Percentiles rank a stretch among this genome's conserved stretches.
phyloP scores from a whole-genome alignment of 1,139 yeast genomes.

The Candida tetrigidarum region DNA sequence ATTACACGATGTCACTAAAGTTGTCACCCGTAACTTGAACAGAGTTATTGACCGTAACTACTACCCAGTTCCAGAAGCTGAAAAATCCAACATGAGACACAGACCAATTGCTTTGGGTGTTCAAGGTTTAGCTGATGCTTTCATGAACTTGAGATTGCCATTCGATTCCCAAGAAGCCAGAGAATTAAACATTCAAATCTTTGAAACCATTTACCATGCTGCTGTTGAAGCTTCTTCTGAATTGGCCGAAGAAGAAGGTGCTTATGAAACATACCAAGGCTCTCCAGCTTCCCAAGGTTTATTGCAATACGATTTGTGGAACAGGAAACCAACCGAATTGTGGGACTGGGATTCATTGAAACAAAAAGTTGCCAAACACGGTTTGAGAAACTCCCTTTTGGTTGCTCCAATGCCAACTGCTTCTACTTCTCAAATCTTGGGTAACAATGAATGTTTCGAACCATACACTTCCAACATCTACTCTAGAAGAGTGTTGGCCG shows the following conservation, averaged over 20 bases:
- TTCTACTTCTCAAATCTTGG: slow-evolving; percentile 63
- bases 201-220: slow-evolving; percentile 64
- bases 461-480: slow-evolving; percentile 64
- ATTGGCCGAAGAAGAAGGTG: slow-evolving; percentile 52
- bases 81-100: slow-evolving; percentile 54
- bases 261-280: slow-evolving; percentile 53
- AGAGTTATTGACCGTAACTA: slow-evolving; percentile 58
- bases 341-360: slow-evolving; percentile 62
- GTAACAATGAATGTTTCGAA: slow-evolving; percentile 65
- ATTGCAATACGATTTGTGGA: slow-evolving; percentile 62
- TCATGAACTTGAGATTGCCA: slow-evolving; percentile 58
- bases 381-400: slow-evolving; percentile 60
- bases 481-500: slow-evolving; percentile 62
- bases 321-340: slow-evolving; percentile 58
- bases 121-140: slow-evolving; percentile 65
- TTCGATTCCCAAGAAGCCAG: slow-evolving; percentile 62
- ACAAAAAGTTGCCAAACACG: slow-evolving; percentile 46
- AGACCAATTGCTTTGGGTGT: slow-evolving; percentile 69
- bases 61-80: slow-evolving; percentile 60
- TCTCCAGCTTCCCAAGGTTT: slow-evolving; percentile 64
- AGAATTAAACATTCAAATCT: slow-evolving; percentile 58
- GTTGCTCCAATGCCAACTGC: slow-evolving; percentile 74
- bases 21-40: slow-evolving; percentile 58
- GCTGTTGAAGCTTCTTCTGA: slow-evolving; percentile 61
- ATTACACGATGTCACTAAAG: slow-evolving; percentile 57